Base-by-base conservation (phyloP, 148 eudicot genomes). In the Cornus florida region DNA sequence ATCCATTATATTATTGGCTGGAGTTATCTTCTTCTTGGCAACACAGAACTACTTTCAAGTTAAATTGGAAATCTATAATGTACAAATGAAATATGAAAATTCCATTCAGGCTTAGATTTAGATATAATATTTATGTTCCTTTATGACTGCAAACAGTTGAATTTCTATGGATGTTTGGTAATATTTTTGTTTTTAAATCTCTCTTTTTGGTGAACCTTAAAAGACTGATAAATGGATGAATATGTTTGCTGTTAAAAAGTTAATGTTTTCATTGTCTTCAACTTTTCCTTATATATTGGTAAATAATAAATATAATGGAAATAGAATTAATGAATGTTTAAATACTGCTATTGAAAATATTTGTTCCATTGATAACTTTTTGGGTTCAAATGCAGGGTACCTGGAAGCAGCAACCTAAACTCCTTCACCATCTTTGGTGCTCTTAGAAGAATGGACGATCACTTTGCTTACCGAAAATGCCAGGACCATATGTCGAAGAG, bases 11-110 rank as follows among this genome's bases (percentile, higher is more conserved):
- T n/a, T 67, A 67, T 53, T 69, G 62, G 65, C 14, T 59, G 6
- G 28, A 20, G 16, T 38, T 73, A 5, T 48, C 80, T 24, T 35
- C 66, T 13, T 33, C 69, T 38, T 24, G 9, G 41, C 67, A 66
- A 3, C 20, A 66, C 65, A 66, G 14, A 8, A 35, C 53, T 73
- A 56, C 67, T 50, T 79, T 65, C 67, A 31, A 8, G 8, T 69
- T 79, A 13, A 23, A 73, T 24, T 79, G 82, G 82, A 72, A 14
- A 16, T 59, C n/a, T n/a, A n/a, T 17, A 16, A 16, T 19, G 65
- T 9, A 59, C 5, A n/a, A 59, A 17, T 14, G 65, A 59, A 59
- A 14, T 16, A 59, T 50, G 22, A 59, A 59, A 12, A 59, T 59
- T 16, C 57, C 13, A 50, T 50, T 2, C 3, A 50, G 57, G 12